These are phyloP conservation scores for Populus trichocarpa DNA, from an alignment of 441 rosid species.

Conservation along the genomic window DNA sequence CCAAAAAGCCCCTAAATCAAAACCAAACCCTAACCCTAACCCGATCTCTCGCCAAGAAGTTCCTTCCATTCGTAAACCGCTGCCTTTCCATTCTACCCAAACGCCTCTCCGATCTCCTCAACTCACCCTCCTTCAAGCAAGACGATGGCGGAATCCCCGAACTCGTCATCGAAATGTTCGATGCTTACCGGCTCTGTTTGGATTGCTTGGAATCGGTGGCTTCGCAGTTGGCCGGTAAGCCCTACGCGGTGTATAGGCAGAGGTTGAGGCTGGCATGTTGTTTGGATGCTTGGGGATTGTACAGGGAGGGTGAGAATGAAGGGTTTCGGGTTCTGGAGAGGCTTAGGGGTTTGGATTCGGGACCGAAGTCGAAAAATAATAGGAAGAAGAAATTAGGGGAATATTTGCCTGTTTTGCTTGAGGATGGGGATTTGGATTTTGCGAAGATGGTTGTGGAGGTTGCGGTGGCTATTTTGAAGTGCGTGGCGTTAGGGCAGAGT, in stretches of 20 bases:
- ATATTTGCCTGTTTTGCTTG: constrained; percentile 38
- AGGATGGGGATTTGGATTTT: constrained; percentile 46
- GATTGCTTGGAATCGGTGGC: constrained; percentile 60
- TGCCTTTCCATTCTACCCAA: constrained; percentile 35
- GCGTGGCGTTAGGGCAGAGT: constrained; percentile 44
- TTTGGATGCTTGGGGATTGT: constrained; percentile 52
- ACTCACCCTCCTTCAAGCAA: background rate
- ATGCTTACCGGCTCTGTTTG: constrained; percentile 54
- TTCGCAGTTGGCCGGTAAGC: constrained; percentile 69
- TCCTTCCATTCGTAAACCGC: constrained; percentile 42
- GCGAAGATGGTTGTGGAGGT: constrained; percentile 51
- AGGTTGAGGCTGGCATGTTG: constrained; percentile 47
- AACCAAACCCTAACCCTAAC: constrained; percentile 13
- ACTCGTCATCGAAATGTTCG: constrained; percentile 36
- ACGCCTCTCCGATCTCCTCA: constrained; percentile 31
- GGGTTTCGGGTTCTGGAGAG: constrained; percentile 53
- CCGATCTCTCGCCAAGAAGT: constrained; percentile 43
- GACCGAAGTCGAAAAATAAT: background rate
- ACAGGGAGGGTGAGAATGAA: constrained; percentile 41
- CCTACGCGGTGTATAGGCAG: constrained; percentile 51
- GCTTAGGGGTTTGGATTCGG: constrained; percentile 33
- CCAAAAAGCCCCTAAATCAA: background rate
- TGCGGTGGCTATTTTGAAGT: constrained; percentile 50
- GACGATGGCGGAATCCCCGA: constrained; percentile 14
- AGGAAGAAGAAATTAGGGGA: constrained; percentile 5